Percentiles rank a stretch among this genome's conserved stretches.
These are phyloP conservation scores for Fusarium sp. DNA, from an alignment of 2,329 filamentous ascomycete species.

Conservation along the genomic window DNA sequence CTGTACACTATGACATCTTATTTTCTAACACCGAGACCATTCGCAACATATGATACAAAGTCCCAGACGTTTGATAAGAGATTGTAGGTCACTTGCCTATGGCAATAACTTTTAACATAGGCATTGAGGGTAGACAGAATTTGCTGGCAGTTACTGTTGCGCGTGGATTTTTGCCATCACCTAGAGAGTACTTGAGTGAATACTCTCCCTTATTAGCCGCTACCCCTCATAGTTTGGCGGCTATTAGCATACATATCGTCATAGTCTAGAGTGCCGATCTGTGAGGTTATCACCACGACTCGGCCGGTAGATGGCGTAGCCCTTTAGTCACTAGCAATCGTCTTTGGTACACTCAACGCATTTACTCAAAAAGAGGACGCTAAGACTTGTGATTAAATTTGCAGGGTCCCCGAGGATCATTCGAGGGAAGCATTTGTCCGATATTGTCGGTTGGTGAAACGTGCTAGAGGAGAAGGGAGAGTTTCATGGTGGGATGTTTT, in stretches of 20 bases:
- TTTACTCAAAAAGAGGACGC: neutral
- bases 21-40: neutral
- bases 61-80: neutral
- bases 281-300: conserved; percentile 30
- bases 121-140: too few relatives aligned
- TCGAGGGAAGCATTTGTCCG: neutral
- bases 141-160: neutral
- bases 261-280: conserved; percentile 17
- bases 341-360: neutral
- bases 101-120: neutral
- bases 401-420: neutral
- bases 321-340: neutral
- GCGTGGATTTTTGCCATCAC: neutral
- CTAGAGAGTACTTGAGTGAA: neutral
- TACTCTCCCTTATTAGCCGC: neutral
- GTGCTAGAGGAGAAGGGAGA: conserved; percentile 15
- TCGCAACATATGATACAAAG: neutral
- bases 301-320: conserved; percentile 4
- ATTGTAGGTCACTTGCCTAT: neutral
- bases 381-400: neutral
- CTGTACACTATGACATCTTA: neutral
- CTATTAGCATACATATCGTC: conserved; percentile 4
- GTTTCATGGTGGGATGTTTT: conserved; percentile 9
- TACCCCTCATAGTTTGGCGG: conserved; percentile 7
- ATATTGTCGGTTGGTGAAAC: conserved; percentile 26